Conservation (phyloP, 177 flowering plant species). For the Vitis hybrid region DNA sequence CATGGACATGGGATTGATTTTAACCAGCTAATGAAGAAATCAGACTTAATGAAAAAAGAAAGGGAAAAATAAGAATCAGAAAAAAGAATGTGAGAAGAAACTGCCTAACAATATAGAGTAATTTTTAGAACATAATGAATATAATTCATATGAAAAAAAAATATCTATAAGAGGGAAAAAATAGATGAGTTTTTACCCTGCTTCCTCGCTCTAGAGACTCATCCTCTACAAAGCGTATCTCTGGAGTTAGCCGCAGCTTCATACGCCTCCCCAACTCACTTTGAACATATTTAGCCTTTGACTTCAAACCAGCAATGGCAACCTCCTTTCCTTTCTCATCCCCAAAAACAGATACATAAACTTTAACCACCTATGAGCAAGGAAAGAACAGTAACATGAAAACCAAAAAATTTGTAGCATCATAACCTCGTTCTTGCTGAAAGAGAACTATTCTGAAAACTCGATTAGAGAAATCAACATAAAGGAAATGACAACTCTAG, state of each 20-base stretch:
- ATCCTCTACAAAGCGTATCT: slow-evolving; percentile 88
- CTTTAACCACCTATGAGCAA: slow-evolving; percentile 77
- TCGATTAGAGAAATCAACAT: no score
- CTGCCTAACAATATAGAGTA: no score
- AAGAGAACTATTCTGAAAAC: no score
- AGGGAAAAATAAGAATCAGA: not conserved
- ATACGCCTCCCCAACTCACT: slow-evolving; percentile 84
- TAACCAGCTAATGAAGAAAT: no score
- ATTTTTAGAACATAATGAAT: no score
- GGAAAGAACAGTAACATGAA: slow-evolving; percentile 5
- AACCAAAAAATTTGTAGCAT: not conserved
- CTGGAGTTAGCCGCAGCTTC: slow-evolving; percentile 90
- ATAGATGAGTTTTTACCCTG: slow-evolving; percentile 57
- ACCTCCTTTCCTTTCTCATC: slow-evolving; percentile 92
- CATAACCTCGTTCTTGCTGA: not conserved
- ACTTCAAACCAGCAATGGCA: slow-evolving; percentile 84
- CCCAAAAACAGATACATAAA: slow-evolving; percentile 92
- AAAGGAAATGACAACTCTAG: no score
- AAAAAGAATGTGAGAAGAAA: not conserved
- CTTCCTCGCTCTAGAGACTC: slow-evolving; percentile 89
- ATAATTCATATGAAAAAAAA: no score
- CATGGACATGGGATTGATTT: no score
- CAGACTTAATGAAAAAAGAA: not conserved
- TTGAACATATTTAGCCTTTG: slow-evolving; percentile 94
- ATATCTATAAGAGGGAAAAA: not conserved